Conservation (phyloP, 257 asterid species). For the Solanum microdontum region DNA sequence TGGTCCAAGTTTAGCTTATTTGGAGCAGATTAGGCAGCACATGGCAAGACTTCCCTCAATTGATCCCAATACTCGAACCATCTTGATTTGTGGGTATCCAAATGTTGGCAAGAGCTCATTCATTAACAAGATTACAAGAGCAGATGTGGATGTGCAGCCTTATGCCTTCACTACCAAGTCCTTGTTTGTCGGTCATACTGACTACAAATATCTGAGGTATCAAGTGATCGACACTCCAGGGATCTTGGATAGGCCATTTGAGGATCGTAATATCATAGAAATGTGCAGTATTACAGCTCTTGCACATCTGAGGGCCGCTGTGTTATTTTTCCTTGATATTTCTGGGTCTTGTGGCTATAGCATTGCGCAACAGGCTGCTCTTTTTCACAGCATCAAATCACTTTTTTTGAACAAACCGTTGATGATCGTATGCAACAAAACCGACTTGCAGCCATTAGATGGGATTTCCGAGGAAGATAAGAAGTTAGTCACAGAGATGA, state of each 20-base stretch:
- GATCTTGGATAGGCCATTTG: conserved; percentile 88
- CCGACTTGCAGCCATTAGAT: conserved; percentile 81
- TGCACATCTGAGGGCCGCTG: conserved; percentile 94
- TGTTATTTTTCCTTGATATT: conserved; percentile 78
- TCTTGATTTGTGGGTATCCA: conserved; percentile 95
- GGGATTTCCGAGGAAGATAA: conserved; percentile 70
- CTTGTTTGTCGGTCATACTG: conserved; percentile 89
- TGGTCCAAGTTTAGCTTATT: conserved; percentile 90
- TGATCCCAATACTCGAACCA: conserved; percentile 91
- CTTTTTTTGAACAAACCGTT: conserved; percentile 86
- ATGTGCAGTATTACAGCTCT: conserved; percentile 99
- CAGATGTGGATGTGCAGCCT: conserved; percentile 93
- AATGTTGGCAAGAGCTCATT: conserved; percentile 98
- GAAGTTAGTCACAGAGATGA: conserved; percentile 82
- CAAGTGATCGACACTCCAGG: conserved; percentile 99
- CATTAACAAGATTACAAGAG: conserved; percentile 86
- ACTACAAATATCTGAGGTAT: conserved; percentile 77
- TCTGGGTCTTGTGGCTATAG: conserved; percentile 96
- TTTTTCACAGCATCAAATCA: conserved; percentile 91
- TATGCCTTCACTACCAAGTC: conserved; percentile 98
- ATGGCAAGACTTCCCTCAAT: conserved; percentile 92
- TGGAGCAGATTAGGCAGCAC: conserved; percentile 95
- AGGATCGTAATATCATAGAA: conserved; percentile 93
- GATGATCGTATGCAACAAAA: conserved; percentile 81
- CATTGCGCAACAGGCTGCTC: conserved; percentile 89